Percentiles rank a stretch among this genome's conserved stretches.
Evolutionary conservation across 108 stramenopile species (phyloP).

Genomic region (Nitzschia putrida): DNA sequence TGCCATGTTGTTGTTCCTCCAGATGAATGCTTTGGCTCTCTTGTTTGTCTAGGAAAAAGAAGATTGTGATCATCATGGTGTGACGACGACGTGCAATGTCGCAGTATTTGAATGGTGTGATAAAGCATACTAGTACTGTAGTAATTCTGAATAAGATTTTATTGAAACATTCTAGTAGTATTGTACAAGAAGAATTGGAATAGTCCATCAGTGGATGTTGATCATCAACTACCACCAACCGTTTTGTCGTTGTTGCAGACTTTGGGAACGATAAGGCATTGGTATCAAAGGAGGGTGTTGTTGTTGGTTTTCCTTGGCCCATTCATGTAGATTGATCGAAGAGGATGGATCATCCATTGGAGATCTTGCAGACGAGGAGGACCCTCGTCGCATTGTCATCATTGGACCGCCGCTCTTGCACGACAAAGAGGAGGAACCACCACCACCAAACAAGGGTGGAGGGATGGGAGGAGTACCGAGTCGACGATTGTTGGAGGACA

Average conservation of each 20-base stretch:
- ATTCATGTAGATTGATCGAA: conserved; percentile 2
- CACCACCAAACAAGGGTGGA: no score
- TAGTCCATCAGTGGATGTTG: no score
- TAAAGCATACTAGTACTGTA: neutral
- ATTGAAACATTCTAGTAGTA: no score
- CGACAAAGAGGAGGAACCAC: no score
- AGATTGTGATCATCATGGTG: neutral
- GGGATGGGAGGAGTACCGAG: no score
- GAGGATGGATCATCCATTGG: neutral
- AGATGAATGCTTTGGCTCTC: neutral
- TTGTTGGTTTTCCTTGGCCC: neutral
- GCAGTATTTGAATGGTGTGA: neutral
- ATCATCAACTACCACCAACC: neutral
- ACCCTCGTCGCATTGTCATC: neutral
- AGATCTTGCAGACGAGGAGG: conserved; percentile 5
- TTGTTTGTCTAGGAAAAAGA: conserved; percentile 1
- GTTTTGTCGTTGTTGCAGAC: neutral
- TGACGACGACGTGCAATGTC: neutral
- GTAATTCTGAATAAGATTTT: no score
- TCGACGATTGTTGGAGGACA: no score
- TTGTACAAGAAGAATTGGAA: neutral
- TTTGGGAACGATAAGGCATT: no score
- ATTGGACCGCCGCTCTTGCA: no score
- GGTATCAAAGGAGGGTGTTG: neutral
- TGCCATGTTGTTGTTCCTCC: neutral